A percentile compares a stretch with the other conserved stretches of the same genome.
Evolutionary conservation across 371 early-diverging fungal species (phyloP).

Genomic region (Zychaea mexicana): DNA sequence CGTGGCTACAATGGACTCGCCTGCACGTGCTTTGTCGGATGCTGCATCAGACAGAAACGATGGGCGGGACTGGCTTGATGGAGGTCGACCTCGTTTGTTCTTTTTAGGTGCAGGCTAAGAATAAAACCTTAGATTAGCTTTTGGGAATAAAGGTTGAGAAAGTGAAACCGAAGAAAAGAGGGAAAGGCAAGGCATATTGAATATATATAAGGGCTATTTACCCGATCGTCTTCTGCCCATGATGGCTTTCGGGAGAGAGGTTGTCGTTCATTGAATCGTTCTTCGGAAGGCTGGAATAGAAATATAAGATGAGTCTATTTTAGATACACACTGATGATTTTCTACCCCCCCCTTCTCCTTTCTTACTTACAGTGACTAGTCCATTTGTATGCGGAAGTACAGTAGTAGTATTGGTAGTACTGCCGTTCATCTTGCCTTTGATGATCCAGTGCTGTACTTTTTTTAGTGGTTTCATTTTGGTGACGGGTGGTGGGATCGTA

Average conservation of each 20-base stretch:
- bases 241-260: background rate
- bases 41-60: background rate
- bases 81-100: constrained; percentile 7
- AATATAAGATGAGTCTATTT: background rate
- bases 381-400: constrained; percentile 2
- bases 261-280: background rate
- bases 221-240: constrained; percentile 20
- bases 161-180: no score
- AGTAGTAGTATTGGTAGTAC: background rate
- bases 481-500: background rate
- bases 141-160: background rate
- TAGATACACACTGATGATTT: constrained; percentile 13
- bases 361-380: constrained; percentile 16
- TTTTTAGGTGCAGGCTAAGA: constrained; percentile 13
- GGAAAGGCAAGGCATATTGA: background rate
- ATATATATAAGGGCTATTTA: background rate
- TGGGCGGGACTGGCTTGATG: constrained; percentile 1
- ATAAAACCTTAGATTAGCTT: background rate
- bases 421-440: constrained; percentile 18
- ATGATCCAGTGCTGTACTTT: constrained; percentile 28
- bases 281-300: background rate
- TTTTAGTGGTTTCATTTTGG: constrained; percentile 23
- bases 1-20: constrained; percentile 7
- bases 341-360: constrained; percentile 7
- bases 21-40: background rate